These are phyloP conservation scores for Naganishia antarctica DNA, from an alignment of 768 basidiomycete species.

Conservation along the genomic window DNA sequence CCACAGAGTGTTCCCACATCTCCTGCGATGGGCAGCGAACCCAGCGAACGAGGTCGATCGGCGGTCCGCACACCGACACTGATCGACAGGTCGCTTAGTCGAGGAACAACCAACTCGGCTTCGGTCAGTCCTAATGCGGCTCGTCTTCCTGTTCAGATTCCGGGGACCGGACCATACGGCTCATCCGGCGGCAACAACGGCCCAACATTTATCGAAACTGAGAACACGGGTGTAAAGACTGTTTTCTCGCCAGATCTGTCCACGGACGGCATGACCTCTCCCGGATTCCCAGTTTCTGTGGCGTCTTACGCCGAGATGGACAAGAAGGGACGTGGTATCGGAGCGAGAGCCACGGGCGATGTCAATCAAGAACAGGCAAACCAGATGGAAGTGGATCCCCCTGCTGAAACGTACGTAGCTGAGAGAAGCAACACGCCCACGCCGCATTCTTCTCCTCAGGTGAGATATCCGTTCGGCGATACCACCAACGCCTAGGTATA, in stretches of 20 bases:
- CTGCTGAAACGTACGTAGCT: slow-evolving; percentile 21
- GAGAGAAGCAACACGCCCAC: slow-evolving; percentile 39
- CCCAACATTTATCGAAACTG: slow-evolving; percentile 1
- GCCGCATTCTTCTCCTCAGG: slow-evolving; percentile 48
- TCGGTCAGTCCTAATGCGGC: slow-evolving; percentile 27
- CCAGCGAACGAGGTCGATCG: slow-evolving; percentile 26
- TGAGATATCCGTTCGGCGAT: slow-evolving; percentile 32
- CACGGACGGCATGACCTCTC: slow-evolving; percentile 18
- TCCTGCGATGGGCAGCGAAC: slow-evolving; percentile 8
- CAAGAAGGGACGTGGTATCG: slow-evolving; percentile 13
- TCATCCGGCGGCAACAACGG: background rate
- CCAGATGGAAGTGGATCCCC: slow-evolving; percentile 20
- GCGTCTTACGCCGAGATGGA: slow-evolving; percentile 14
- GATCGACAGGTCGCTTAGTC: slow-evolving; percentile 22
- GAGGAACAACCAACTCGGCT: slow-evolving; percentile 17
- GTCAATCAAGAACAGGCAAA: slow-evolving; percentile 1
- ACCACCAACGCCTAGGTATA: slow-evolving; percentile 10
- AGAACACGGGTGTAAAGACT: slow-evolving; percentile 4
- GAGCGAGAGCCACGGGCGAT: slow-evolving; percentile 11
- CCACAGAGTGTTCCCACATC: slow-evolving; percentile 16
- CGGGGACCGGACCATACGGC: background rate
- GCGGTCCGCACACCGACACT: slow-evolving; percentile 24
- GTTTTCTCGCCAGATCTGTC: slow-evolving; percentile 12
- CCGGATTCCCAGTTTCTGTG: slow-evolving; percentile 9
- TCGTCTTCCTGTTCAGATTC: slow-evolving; percentile 24